phyloP scores from a whole-genome alignment of 1,284 basidiomycete species.

The Ganoderma boninense region DNA sequence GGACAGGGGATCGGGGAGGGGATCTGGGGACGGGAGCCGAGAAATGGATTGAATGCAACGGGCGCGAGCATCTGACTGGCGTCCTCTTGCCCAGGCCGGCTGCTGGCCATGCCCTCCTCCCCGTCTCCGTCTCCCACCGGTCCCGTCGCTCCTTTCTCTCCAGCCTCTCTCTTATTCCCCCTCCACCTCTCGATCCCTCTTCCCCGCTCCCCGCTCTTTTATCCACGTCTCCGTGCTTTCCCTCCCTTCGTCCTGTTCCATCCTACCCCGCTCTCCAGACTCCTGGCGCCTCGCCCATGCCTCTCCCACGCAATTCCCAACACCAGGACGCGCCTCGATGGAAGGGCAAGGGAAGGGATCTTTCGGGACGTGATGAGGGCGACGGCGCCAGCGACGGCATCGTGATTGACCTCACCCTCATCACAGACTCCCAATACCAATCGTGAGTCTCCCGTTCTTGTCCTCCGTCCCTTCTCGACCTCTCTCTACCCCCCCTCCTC shows the following conservation, averaged over 20 bases:
- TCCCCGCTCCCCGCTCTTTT: neutral
- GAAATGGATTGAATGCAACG: neutral
- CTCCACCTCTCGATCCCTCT: neutral
- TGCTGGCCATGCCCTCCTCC: neutral
- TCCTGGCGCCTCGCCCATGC: slow-evolving; percentile 11
- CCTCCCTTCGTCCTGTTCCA: neutral
- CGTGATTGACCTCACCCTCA: slow-evolving; percentile 60
- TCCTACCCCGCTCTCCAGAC: neutral
- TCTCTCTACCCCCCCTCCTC: neutral
- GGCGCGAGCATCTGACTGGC: neutral
- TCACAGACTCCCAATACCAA: slow-evolving; percentile 57
- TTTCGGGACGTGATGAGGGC: slow-evolving; percentile 42
- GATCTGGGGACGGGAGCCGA: neutral
- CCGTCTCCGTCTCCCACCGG: neutral
- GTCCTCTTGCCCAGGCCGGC: neutral
- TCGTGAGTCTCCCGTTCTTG: slow-evolving; percentile 52
- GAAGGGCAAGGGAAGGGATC: slow-evolving; percentile 32
- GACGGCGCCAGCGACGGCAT: slow-evolving; percentile 54
- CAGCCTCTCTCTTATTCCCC: neutral
- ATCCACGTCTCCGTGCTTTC: neutral
- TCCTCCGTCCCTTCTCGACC: neutral
- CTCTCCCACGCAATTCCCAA: slow-evolving; percentile 15
- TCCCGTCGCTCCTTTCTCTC: neutral
- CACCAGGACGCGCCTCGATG: slow-evolving; percentile 15
- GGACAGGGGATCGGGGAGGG: neutral